These are phyloP conservation scores for Chimonanthus praecox DNA, from an alignment of 164 flowering plant species.

Conservation along the genomic window DNA sequence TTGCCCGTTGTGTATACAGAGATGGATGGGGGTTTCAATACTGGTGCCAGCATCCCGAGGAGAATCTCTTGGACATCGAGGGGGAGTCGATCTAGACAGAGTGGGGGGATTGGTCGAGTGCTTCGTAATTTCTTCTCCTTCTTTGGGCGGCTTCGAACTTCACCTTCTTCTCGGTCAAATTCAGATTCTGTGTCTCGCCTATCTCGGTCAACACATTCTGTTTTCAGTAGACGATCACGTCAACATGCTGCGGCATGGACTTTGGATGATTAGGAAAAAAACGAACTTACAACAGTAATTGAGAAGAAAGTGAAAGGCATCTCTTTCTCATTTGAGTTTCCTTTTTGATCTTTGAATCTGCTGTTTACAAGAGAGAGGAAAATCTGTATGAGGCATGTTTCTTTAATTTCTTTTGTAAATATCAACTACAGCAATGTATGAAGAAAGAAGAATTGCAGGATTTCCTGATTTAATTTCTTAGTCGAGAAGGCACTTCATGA, in stretches of 20 bases:
- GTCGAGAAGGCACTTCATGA: neutral
- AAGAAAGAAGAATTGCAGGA: slow-evolving; percentile 4
- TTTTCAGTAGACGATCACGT: slow-evolving; percentile 26
- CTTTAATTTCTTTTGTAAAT: slow-evolving; percentile 22
- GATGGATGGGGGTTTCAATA: slow-evolving; percentile 56
- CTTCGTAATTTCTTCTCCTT: slow-evolving; percentile 44
- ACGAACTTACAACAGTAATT: slow-evolving; percentile 15
- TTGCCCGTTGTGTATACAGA: slow-evolving; percentile 68
- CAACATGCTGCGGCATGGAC: slow-evolving; percentile 42
- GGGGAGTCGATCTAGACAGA: slow-evolving; percentile 32
- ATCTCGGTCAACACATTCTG: slow-evolving; percentile 22
- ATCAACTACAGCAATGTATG: slow-evolving; percentile 1
- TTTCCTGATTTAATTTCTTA: slow-evolving; percentile 9
- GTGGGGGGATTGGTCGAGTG: slow-evolving; percentile 43
- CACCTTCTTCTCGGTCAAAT: slow-evolving; percentile 24
- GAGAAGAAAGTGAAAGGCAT: neutral
- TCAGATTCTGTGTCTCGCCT: slow-evolving; percentile 14
- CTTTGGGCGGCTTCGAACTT: slow-evolving; percentile 31
- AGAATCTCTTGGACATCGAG: slow-evolving; percentile 45
- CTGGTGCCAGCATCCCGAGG: slow-evolving; percentile 38
- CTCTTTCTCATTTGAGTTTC: neutral
- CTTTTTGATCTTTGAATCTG: slow-evolving; percentile 2
- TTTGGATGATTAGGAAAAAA: slow-evolving; percentile 28
- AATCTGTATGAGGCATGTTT: slow-evolving; percentile 8
- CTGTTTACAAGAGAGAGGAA: neutral